Percentiles rank a stretch among this genome's conserved stretches.
Evolutionary conservation across 179 eudicot genomes (phyloP).

Genomic region (Drosera spatulata): DNA sequence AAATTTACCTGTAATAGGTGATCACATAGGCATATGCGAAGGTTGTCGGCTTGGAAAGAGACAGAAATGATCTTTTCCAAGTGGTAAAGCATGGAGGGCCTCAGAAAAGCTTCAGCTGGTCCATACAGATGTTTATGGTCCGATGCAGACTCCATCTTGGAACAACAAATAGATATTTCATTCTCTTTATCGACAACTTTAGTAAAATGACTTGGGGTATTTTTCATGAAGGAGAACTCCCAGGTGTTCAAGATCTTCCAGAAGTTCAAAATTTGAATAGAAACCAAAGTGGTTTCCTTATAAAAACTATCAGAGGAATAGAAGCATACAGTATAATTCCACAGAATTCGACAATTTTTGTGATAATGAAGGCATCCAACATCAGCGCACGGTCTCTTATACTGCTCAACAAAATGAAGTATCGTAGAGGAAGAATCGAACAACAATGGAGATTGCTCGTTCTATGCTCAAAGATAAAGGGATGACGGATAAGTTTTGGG

Average conservation of each 20-base stretch:
- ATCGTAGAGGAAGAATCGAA: conserved; percentile 5
- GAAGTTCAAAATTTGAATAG: conserved; percentile 7
- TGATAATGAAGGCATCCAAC: conserved; percentile 4
- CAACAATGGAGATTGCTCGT: not conserved
- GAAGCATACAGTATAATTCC: conserved; percentile 1
- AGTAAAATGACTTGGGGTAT: conserved; percentile 9
- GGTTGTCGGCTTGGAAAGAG: conserved; percentile 1
- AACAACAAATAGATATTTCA: conserved; percentile 1
- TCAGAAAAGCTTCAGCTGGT: conserved; percentile 3
- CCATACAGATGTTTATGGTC: conserved; percentile 7
- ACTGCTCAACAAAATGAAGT: conserved; percentile 1
- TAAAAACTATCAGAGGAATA: not conserved
- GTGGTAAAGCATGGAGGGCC: conserved; percentile 5
- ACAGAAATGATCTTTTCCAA: not conserved
- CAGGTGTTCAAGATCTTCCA: conserved; percentile 7
- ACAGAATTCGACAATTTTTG: not conserved
- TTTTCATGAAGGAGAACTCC: conserved; percentile 6
- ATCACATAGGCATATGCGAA: not conserved
- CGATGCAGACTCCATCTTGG: conserved; percentile 4
- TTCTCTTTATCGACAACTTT: conserved; percentile 7
- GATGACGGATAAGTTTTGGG: conserved; percentile 5
- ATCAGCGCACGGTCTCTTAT: conserved; percentile 1
- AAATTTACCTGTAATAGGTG: not conserved
- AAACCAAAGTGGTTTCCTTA: not conserved
- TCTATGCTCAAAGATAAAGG: conserved; percentile 4